Evolutionary conservation across 768 basidiomycete genomes (phyloP), one percentile per base, ranked within the genome.

Genomic region (Tulasnella sp.): DNA sequence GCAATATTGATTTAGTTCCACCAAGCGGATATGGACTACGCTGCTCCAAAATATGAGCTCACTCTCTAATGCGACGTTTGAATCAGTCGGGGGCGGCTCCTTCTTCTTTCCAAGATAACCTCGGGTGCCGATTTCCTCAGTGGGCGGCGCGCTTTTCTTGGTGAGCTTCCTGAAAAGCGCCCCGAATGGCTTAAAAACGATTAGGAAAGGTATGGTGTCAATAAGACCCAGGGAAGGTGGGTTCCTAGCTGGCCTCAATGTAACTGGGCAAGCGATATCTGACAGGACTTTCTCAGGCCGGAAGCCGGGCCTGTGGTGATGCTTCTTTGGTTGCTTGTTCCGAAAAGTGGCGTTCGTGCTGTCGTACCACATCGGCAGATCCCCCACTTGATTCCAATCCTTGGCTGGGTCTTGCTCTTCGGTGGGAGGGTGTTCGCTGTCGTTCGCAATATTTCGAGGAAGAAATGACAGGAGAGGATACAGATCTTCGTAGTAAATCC

Each of bases 401-500:
- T n/a, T 41, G 26, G 34, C 52, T 11, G 2, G 72, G 17, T 34
- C 66, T n/a, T n/a, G n/a, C n/a, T n/a, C n/a, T 4, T 66, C 59
- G 3, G 34, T 19, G 24, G 65, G 63, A 2, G 56, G 9, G 29
- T 54, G 23, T 19, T 67, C 62, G 58, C 61, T 54, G 54, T 62
- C 71, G n/a, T n/a, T n/a, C n/a, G n/a, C n/a, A 17, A 77, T 76
- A 64, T 81, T 80, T 26, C 79, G 78, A 5, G 85, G 85, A 1
- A 86, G 76, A 72, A 82, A 81, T 65, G 77, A 80, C 55, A 87
- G 75, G 51, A 87, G 74, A 11, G 81, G 80, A 65, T 84, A 89
- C 21, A 88, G 75, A 66, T 88, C 85, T 38, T 83, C 75, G 67
- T 85, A 87, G 72, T 82, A 89, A 3, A 83, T 77, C 1, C 86